Evolutionary conservation across 176 grass and related monocot species (phyloP).

Genomic region (Rhipidocladum racemiflorum): DNA sequence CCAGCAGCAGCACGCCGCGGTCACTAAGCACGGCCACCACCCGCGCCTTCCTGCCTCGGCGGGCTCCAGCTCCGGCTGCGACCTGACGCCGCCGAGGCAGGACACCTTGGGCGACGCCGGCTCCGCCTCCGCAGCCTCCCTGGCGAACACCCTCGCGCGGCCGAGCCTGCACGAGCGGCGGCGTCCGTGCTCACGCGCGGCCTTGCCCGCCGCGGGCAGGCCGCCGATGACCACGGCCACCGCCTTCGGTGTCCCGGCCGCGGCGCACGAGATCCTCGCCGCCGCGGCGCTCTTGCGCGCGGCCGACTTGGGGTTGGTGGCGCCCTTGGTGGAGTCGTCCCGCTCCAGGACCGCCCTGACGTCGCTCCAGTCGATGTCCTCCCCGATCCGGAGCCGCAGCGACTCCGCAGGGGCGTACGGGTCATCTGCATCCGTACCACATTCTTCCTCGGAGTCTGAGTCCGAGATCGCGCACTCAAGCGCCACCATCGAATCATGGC

Average conservation of each 20-base stretch:
- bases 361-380: conserved; percentile 43
- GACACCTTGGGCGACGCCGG: conserved; percentile 45
- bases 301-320: conserved; percentile 42
- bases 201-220: neutral
- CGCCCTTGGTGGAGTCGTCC: conserved; percentile 46
- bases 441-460: neutral
- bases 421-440: neutral
- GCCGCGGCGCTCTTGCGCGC: conserved; percentile 1
- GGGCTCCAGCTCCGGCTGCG: neutral
- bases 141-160: conserved; percentile 20
- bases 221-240: conserved; percentile 18
- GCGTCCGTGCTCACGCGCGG: neutral
- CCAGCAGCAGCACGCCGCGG: neutral
- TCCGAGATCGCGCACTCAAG: neutral
- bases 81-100: conserved; percentile 29
- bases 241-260: neutral
- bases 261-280: neutral
- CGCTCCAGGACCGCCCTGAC: conserved; percentile 28
- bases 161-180: neutral
- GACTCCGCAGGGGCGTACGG: conserved; percentile 26
- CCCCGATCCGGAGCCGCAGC: conserved; percentile 21
- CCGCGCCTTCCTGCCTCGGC: neutral
- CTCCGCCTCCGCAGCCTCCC: conserved; percentile 18
- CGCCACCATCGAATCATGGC: neutral
- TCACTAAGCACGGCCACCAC: neutral